Conservation (phyloP, 2,329 filamentous ascomycete genomes). For the Aspergillus novoparasiticus region DNA sequence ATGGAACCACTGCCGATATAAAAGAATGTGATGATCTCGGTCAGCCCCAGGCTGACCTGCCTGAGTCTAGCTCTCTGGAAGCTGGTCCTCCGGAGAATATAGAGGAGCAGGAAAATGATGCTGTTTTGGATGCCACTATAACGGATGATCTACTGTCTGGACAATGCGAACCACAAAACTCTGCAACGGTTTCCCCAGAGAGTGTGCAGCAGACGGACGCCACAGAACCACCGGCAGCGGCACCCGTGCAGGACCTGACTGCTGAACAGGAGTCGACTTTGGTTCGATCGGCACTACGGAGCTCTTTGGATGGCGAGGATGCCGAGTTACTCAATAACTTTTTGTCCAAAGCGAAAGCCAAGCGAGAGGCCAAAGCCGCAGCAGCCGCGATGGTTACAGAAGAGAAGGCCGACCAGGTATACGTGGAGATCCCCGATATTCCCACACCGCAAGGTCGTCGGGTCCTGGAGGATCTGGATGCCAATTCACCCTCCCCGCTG, state of each 20-base stretch:
- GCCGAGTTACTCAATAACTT: constrained; percentile 44
- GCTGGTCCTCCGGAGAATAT: not conserved
- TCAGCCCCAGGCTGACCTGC: constrained; percentile 3
- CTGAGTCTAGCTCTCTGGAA: constrained; percentile 1
- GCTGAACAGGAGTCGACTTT: constrained; percentile 35
- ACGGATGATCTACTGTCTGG: constrained; percentile 16
- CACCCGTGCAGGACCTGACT: constrained; percentile 29
- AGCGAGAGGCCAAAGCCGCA: constrained; percentile 40
- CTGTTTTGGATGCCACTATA: constrained; percentile 12
- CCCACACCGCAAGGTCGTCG: constrained; percentile 37
- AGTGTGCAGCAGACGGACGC: not conserved
- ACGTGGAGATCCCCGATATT: constrained; percentile 19
- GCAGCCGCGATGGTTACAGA: constrained; percentile 21
- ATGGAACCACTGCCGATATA: constrained; percentile 16
- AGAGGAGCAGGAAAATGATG: constrained; percentile 8
- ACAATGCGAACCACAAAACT: not conserved
- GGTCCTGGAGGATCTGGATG: constrained; percentile 39
- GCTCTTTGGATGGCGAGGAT: constrained; percentile 43
- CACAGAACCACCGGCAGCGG: constrained; percentile 9
- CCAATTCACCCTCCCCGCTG: constrained; percentile 42
- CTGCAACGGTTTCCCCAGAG: not conserved
- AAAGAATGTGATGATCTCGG: constrained; percentile 13
- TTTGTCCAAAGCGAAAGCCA: constrained; percentile 44
- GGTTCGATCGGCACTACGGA: constrained; percentile 40
- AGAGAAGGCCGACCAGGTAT: constrained; percentile 18